phyloP scores from a whole-genome alignment of 2,329 filamentous ascomycete genomes.

The Xylaria sp. region DNA sequence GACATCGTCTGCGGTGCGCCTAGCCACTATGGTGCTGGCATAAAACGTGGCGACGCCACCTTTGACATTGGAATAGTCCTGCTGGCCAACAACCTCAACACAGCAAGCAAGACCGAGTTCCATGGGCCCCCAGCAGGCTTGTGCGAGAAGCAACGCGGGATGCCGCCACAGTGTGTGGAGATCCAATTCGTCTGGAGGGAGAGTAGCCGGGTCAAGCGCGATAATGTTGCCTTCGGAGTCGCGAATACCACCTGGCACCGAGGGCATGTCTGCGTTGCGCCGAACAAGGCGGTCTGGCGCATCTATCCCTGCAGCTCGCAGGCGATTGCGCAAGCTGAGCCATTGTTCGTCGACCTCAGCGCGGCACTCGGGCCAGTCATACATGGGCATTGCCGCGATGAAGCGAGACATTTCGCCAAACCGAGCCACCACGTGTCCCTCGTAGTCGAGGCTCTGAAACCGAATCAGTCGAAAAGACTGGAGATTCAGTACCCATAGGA shows the following conservation, averaged over 20 bases:
- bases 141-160: slow-evolving; percentile 28
- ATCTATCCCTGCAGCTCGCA: slow-evolving; percentile 27
- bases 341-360: slow-evolving; percentile 35
- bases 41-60: slow-evolving; percentile 30
- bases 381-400: slow-evolving; percentile 38
- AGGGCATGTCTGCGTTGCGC: slow-evolving; percentile 34
- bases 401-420: slow-evolving; percentile 16
- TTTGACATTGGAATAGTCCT: slow-evolving; percentile 34
- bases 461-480: neutral
- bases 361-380: slow-evolving; percentile 38
- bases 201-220: slow-evolving; percentile 35
- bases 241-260: slow-evolving; percentile 33
- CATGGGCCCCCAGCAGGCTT: slow-evolving; percentile 37
- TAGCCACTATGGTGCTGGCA: slow-evolving; percentile 33
- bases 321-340: slow-evolving; percentile 26
- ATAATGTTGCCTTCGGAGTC: slow-evolving; percentile 27
- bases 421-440: neutral
- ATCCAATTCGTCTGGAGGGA: slow-evolving; percentile 32
- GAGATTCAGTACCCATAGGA: neutral
- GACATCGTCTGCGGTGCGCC: slow-evolving; percentile 10
- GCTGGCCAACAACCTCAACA: slow-evolving; percentile 32
- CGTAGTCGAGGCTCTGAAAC: neutral
- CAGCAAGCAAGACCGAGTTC: slow-evolving; percentile 27
- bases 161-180: slow-evolving; percentile 36
- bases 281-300: slow-evolving; percentile 35